These are phyloP conservation scores for Claviceps sp. DNA, from an alignment of 2,329 filamentous ascomycete species.

Conservation along the genomic window DNA sequence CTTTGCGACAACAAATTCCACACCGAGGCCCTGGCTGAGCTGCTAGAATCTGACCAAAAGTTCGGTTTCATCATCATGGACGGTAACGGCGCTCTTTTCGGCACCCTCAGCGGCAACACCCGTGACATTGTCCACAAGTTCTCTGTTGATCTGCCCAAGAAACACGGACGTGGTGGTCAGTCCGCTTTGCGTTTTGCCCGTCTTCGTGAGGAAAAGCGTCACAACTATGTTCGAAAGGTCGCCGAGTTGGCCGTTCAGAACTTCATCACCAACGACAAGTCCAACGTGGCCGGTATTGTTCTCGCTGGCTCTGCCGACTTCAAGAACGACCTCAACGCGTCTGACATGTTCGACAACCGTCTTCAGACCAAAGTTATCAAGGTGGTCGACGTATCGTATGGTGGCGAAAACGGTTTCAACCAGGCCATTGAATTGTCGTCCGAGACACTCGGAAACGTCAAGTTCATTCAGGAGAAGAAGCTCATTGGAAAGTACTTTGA, in stretches of 20 bases:
- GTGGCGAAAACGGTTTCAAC: conserved; percentile 99
- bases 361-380: conserved; percentile 95
- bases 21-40: conserved; percentile 89
- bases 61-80: conserved; percentile 99
- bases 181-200: conserved; percentile 98
- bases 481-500: conserved; percentile 98
- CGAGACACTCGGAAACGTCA: conserved; percentile 96
- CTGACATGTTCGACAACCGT: conserved; percentile 91
- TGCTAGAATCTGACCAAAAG: conserved; percentile 97
- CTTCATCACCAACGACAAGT: conserved; percentile 96
- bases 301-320: conserved; percentile 96
- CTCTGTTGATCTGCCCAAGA: conserved; percentile 96
- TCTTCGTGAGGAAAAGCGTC: conserved; percentile 97
- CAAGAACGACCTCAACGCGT: conserved; percentile 97
- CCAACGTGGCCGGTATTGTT: conserved; percentile 92
- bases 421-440: conserved; percentile 93
- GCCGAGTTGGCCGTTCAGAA: conserved; percentile 96
- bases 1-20: conserved; percentile 99
- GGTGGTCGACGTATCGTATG: conserved; percentile 96
- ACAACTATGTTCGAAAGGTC: conserved; percentile 99
- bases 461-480: conserved; percentile 99
- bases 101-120: conserved; percentile 93
- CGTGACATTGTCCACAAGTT: conserved; percentile 97
- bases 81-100: conserved; percentile 94
- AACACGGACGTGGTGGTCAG: conserved; percentile 99